Conservation (phyloP, 1,139 yeast genomes). For the Starmera stellimalicola region DNA sequence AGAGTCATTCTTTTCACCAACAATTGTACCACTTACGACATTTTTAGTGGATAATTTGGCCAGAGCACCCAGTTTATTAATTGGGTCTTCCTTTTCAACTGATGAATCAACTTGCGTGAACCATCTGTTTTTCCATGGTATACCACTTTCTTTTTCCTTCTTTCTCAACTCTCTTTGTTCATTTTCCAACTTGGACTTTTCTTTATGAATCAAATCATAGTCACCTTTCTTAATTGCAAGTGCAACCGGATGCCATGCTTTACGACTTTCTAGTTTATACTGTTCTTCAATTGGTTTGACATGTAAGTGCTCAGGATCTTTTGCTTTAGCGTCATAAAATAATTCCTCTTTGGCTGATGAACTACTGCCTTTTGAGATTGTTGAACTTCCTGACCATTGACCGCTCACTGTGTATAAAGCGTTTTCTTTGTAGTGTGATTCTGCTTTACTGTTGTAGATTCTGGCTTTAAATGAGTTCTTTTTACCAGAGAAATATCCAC, state of each 20-base stretch:
- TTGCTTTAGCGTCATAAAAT: conserved; percentile 61
- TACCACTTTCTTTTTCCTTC: conserved; percentile 54
- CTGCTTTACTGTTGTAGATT: conserved; percentile 46
- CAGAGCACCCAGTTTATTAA: conserved; percentile 40
- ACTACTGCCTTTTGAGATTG: conserved; percentile 25
- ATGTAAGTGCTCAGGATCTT: conserved; percentile 42
- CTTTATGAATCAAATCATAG: conserved; percentile 61
- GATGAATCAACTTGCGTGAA: conserved; percentile 48
- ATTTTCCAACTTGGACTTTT: conserved; percentile 73
- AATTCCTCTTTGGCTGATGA: conserved; percentile 29
- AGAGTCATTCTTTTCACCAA: conserved; percentile 40
- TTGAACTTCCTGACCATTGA: conserved; percentile 82
- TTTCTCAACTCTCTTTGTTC: conserved; percentile 74
- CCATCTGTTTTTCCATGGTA: conserved; percentile 71
- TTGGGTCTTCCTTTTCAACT: conserved; percentile 29
- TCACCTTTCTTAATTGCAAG: conserved; percentile 73
- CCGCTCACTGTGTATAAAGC: conserved; percentile 76
- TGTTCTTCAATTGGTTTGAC: conserved; percentile 79
- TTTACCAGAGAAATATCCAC: conserved; percentile 95
- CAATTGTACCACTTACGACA: conserved; percentile 57
- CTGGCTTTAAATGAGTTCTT: conserved; percentile 87
- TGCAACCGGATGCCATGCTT: conserved; percentile 83
- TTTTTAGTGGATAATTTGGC: conserved; percentile 52
- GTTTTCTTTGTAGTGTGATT: conserved; percentile 40
- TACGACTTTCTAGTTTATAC: conserved; percentile 65